phyloP scores from a whole-genome alignment of 495 filamentous ascomycete genomes.

The Extremus antarcticus region DNA sequence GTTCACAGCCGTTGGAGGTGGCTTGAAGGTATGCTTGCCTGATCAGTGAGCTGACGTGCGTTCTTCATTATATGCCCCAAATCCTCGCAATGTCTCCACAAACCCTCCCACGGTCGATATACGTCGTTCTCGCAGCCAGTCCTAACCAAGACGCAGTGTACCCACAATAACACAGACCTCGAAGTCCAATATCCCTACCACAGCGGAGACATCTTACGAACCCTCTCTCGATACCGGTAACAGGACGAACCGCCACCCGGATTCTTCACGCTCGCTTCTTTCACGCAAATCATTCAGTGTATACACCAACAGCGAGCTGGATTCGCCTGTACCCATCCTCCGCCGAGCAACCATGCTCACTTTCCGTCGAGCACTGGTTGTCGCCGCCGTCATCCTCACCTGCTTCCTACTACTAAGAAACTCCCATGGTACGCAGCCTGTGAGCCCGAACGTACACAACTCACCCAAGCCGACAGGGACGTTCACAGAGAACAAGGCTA shows the following conservation, averaged over 20 bases:
- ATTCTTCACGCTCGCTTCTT: background rate
- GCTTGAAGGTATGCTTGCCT: no score
- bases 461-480: slow-evolving; percentile 25
- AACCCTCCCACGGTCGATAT: background rate
- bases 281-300: background rate
- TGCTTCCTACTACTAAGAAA: slow-evolving; percentile 61
- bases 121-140: background rate
- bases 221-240: no score
- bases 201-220: no score
- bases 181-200: background rate
- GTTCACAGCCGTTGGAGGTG: no score
- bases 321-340: background rate
- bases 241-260: no score
- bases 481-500: slow-evolving; percentile 18
- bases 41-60: no score
- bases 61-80: no score
- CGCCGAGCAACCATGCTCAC: slow-evolving; percentile 37
- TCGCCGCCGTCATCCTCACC: slow-evolving; percentile 55
- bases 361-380: slow-evolving; percentile 60
- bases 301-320: background rate
- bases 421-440: slow-evolving; percentile 37
- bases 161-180: background rate
- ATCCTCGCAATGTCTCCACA: no score
- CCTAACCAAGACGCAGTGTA: background rate
- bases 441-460: slow-evolving; percentile 20